Evolutionary conservation across 192 early-diverging fungal genomes (phyloP).

Genomic region (Borealophlyctis nickersoniae): DNA sequence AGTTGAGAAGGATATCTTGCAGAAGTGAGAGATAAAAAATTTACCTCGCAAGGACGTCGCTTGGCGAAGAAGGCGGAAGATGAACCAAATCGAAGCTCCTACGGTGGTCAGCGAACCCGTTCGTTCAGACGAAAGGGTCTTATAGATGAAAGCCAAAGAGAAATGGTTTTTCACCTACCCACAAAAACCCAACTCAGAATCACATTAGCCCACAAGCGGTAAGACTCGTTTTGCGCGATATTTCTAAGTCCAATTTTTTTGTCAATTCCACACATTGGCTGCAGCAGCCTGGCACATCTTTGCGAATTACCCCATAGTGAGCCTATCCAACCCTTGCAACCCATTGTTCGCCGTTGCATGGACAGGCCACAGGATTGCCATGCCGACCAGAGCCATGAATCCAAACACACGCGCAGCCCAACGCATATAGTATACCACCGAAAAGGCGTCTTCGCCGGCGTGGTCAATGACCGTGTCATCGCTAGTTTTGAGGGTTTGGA

Average conservation of each 20-base stretch:
- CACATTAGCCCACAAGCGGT: slow-evolving; percentile 72
- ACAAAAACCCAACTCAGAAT: slow-evolving; percentile 48
- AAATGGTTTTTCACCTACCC: slow-evolving; percentile 40
- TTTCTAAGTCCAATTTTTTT: slow-evolving; percentile 58
- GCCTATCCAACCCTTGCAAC: slow-evolving; percentile 48
- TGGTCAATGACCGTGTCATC: background rate
- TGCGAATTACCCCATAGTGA: too few species aligned
- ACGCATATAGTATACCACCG: slow-evolving; percentile 72
- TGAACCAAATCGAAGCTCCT: slow-evolving; percentile 37
- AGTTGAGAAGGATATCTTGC: slow-evolving; percentile 8
- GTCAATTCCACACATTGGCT: background rate
- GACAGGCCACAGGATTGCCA: slow-evolving; percentile 66
- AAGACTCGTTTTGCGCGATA: slow-evolving; percentile 37
- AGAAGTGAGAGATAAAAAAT: slow-evolving; percentile 20
- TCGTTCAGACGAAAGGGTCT: slow-evolving; percentile 10
- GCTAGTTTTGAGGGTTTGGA: background rate
- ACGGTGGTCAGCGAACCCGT: background rate
- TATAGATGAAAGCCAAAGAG: slow-evolving; percentile 27
- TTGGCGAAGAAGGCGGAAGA: slow-evolving; percentile 55
- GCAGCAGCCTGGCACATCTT: too few species aligned
- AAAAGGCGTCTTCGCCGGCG: slow-evolving; percentile 40
- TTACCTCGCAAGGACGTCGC: slow-evolving; percentile 61
- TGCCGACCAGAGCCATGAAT: slow-evolving; percentile 51
- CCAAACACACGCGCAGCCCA: slow-evolving; percentile 64
- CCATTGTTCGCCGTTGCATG: slow-evolving; percentile 54